A percentile compares a stretch with the other conserved stretches of the same genome.
phyloP scores from a whole-genome alignment of 768 basidiomycete genomes.

The Dacryopinax spathularia region DNA sequence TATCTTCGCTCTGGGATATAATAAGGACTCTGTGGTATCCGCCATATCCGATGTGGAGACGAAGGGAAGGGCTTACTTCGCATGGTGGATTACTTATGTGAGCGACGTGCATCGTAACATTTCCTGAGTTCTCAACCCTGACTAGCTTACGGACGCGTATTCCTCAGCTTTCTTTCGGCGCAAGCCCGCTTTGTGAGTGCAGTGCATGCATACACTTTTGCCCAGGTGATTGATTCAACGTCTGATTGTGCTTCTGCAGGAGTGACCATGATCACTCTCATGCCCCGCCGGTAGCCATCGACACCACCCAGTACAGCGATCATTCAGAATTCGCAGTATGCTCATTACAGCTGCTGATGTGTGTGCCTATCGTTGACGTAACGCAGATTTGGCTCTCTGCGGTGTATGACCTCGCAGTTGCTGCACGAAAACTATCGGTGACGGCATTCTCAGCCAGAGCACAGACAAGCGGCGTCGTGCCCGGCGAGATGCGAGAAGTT shows the following conservation, averaged over 20 bases:
- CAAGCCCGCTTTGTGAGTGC: slow-evolving; percentile 56
- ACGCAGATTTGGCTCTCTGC: slow-evolving; percentile 68
- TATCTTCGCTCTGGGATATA: slow-evolving; percentile 14
- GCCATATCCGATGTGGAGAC: slow-evolving; percentile 14
- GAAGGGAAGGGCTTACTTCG: slow-evolving; percentile 32
- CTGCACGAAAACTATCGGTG: slow-evolving; percentile 66
- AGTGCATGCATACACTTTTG: slow-evolving; percentile 1
- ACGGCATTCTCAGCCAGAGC: slow-evolving; percentile 68
- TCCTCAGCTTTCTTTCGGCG: slow-evolving; percentile 70
- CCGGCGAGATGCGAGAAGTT: slow-evolving; percentile 45
- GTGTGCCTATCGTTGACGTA: neutral
- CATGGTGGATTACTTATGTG: slow-evolving; percentile 82
- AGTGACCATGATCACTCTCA: neutral
- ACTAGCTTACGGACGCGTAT: slow-evolving; percentile 56
- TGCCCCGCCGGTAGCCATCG: neutral
- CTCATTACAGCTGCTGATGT: neutral
- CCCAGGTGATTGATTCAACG: slow-evolving; percentile 43
- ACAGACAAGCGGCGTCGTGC: slow-evolving; percentile 62
- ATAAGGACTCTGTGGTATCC: slow-evolving; percentile 13
- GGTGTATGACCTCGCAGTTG: slow-evolving; percentile 67
- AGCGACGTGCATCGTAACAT: neutral
- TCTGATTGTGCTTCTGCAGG: neutral
- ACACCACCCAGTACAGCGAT: slow-evolving; percentile 2
- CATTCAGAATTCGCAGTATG: neutral
- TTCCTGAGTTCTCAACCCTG: neutral